phyloP scores from a whole-genome alignment of 1,139 yeast species.

The Tardiomyces blankii region DNA sequence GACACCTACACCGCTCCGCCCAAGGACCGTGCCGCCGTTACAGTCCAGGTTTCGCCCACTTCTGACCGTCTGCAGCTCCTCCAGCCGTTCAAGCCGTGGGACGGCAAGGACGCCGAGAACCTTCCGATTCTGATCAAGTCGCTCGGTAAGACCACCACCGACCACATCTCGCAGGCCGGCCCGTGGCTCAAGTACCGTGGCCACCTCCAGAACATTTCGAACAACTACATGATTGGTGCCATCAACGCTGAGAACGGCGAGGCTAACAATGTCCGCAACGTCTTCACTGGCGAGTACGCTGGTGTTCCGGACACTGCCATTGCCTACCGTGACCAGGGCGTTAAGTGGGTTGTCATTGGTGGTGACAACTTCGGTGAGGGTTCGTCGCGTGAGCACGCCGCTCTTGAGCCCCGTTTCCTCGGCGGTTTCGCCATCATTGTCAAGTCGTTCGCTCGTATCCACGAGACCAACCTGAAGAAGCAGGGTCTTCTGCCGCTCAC shows the following conservation, averaged over 20 bases:
- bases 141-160: constrained; percentile 97
- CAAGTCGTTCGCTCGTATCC: constrained; percentile 97
- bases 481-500: constrained; percentile 97
- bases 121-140: constrained; percentile 96
- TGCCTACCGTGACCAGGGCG: constrained; percentile 87
- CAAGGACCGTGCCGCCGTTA: constrained; percentile 63
- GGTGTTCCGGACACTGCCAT: constrained; percentile 97
- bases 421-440: constrained; percentile 97
- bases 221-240: constrained; percentile 99
- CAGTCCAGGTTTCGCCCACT: constrained; percentile 70
- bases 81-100: constrained; percentile 90
- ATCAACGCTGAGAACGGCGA: constrained; percentile 93
- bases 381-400: constrained; percentile 99
- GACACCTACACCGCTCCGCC: constrained; percentile 99
- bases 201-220: constrained; percentile 96
- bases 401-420: constrained; percentile 97
- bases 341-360: constrained; percentile 96
- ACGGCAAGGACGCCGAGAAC: constrained; percentile 84
- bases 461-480: constrained; percentile 89
- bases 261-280: constrained; percentile 87
- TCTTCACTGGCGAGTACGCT: constrained; percentile 80
- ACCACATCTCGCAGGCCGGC: constrained; percentile 99
- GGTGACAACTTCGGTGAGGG: constrained; percentile 99
- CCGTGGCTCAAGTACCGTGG: constrained; percentile 99
- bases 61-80: constrained; percentile 85